Conservation (phyloP, 345 rosid genomes). For the Camelina neglecta region DNA sequence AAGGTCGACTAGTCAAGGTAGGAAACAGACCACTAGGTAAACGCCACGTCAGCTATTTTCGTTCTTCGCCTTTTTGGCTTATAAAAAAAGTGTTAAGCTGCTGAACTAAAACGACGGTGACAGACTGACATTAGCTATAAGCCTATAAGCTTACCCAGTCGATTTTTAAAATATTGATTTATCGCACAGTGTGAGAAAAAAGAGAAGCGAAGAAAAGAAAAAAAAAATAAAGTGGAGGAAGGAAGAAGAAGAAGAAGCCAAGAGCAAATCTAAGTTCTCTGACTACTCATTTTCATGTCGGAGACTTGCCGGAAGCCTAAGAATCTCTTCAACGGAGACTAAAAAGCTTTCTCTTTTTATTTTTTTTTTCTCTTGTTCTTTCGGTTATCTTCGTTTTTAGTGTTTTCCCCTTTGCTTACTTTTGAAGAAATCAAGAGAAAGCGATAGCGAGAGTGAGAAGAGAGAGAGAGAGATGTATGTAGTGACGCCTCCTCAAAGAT, state of each 20-base stretch:
- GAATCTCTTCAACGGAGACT: conserved; percentile 22
- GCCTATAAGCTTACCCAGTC: background rate
- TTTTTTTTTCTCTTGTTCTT: background rate
- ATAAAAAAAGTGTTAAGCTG: background rate
- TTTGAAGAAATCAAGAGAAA: conserved; percentile 40
- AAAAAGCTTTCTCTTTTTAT: background rate
- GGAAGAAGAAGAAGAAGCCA: conserved; percentile 17
- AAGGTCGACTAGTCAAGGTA: conserved; percentile 8
- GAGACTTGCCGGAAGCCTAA: conserved; percentile 32
- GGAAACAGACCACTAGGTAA: conserved; percentile 20
- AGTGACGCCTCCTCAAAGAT: conserved; percentile 83
- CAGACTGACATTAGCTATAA: conserved; percentile 25
- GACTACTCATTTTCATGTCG: conserved; percentile 35
- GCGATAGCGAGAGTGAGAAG: conserved; percentile 15
- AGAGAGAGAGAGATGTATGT: conserved; percentile 67
- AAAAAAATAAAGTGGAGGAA: conserved; percentile 30
- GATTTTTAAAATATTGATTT: conserved; percentile 15
- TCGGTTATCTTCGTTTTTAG: conserved; percentile 17
- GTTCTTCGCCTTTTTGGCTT: conserved; percentile 5
- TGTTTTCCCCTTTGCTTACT: conserved; percentile 34
- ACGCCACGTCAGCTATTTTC: conserved; percentile 19
- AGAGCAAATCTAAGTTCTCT: conserved; percentile 5
- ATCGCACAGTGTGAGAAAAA: background rate
- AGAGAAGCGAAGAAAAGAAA: background rate
- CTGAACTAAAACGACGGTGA: conserved; percentile 35